phyloP scores from a whole-genome alignment of 306 rosid species.

The Carpinus viminea region DNA sequence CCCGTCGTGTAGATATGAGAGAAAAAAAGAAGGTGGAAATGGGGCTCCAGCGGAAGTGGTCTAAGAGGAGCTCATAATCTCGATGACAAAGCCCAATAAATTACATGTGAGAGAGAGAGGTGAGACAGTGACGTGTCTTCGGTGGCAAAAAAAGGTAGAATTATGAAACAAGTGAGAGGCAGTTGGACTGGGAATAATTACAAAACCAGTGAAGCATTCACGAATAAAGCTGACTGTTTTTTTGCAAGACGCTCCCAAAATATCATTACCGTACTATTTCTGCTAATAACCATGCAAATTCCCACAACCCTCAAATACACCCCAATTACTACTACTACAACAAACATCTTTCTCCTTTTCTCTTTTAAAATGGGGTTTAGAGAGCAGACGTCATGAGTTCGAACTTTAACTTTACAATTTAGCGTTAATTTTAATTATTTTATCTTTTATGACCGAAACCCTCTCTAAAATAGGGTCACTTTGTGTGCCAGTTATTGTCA shows the following conservation, averaged over 20 bases:
- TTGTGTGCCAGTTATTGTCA: too few relatives aligned
- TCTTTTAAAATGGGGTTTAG: too few relatives aligned
- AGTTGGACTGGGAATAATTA: constrained; percentile 46
- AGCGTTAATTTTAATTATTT: too few relatives aligned
- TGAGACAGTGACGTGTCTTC: constrained; percentile 51
- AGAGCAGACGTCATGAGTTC: too few relatives aligned
- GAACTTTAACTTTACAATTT: too few relatives aligned
- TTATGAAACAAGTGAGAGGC: constrained; percentile 48
- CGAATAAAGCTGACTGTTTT: constrained; percentile 46
- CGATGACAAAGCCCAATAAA: constrained; percentile 27
- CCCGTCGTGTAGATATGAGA: neutral
- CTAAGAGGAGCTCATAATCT: constrained; percentile 15
- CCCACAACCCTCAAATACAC: constrained; percentile 10
- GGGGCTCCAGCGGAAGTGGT: neutral
- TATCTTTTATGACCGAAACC: too few relatives aligned
- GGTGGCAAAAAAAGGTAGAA: constrained; percentile 51
- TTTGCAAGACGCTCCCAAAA: constrained; percentile 34
- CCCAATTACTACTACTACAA: constrained; percentile 9
- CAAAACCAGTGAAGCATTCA: constrained; percentile 58
- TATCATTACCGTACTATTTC: constrained; percentile 44
- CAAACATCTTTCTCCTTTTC: constrained; percentile 19
- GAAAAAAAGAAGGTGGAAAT: neutral
- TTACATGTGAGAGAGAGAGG: constrained; percentile 35
- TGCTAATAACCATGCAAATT: constrained; percentile 31
- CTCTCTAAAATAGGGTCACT: too few relatives aligned